phyloP scores from a whole-genome alignment of 2,329 filamentous ascomycete species.

The Talaromyces sp. region DNA sequence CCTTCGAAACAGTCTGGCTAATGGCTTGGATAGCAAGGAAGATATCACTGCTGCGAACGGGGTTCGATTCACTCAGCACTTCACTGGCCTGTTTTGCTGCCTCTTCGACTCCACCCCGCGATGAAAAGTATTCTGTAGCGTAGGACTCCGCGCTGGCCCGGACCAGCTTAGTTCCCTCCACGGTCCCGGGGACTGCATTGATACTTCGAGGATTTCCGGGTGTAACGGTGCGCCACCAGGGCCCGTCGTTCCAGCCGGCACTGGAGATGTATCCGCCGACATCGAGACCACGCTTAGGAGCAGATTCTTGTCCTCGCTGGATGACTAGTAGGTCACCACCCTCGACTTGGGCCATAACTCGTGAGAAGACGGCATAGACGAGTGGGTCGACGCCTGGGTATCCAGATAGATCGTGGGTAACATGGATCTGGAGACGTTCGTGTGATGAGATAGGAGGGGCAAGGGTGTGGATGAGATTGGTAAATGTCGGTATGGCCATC shows the following conservation, averaged over 20 bases:
- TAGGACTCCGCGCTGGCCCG: slow-evolving; percentile 88
- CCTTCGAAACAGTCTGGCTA: slow-evolving; percentile 62
- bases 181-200: slow-evolving; percentile 75
- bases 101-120: slow-evolving; percentile 75
- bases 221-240: slow-evolving; percentile 77
- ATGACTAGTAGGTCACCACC: slow-evolving; percentile 93
- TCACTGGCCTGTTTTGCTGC: slow-evolving; percentile 80
- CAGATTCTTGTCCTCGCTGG: slow-evolving; percentile 86
- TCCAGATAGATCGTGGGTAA: slow-evolving; percentile 90
- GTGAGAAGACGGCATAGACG: slow-evolving; percentile 86
- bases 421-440: slow-evolving; percentile 95
- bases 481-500: slow-evolving; percentile 90
- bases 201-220: slow-evolving; percentile 72
- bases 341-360: slow-evolving; percentile 98
- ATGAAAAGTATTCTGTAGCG: slow-evolving; percentile 78
- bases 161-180: slow-evolving; percentile 88
- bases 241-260: slow-evolving; percentile 83
- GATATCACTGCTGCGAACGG: slow-evolving; percentile 88
- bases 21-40: slow-evolving; percentile 96
- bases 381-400: slow-evolving; percentile 94
- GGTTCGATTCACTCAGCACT: slow-evolving; percentile 79
- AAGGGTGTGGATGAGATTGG: slow-evolving; percentile 90
- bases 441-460: slow-evolving; percentile 96
- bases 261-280: slow-evolving; percentile 34
- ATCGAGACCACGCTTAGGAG: slow-evolving; percentile 64